phyloP scores from a whole-genome alignment of 129 eudicot species.

The Helianthus tuberosus region DNA sequence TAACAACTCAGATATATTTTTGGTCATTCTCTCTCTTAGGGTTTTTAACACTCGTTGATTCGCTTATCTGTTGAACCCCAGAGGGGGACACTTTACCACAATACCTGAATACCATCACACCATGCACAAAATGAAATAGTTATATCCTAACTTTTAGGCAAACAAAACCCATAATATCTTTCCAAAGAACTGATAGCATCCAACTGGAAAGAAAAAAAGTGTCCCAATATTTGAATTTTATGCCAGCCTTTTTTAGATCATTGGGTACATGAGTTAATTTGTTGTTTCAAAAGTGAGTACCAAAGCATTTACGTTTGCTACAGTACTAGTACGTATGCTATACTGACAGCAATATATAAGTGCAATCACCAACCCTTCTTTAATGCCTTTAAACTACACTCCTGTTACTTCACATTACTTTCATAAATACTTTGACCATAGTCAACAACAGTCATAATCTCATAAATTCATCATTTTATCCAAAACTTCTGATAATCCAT shows the following conservation, averaged over 20 bases:
- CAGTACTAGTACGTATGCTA: slow-evolving; percentile 4
- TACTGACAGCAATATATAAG: slow-evolving; percentile 3
- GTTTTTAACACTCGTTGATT: too few species aligned
- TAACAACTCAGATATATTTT: too few species aligned
- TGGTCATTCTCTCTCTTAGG: too few species aligned
- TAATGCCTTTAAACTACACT: slow-evolving; percentile 12
- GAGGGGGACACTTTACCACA: too few species aligned
- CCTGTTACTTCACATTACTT: not conserved
- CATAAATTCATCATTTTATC: slow-evolving; percentile 7
- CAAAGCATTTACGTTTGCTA: slow-evolving; percentile 10
- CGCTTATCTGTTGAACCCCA: too few species aligned
- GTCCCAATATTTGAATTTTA: not conserved
- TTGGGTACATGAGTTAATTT: slow-evolving; percentile 1
- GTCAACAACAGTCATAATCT: slow-evolving; percentile 6
- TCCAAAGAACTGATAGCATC: not conserved
- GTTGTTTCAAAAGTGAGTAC: slow-evolving; percentile 17
- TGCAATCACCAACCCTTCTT: slow-evolving; percentile 27
- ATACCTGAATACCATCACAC: too few species aligned
- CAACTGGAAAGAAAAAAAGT: not conserved
- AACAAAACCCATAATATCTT: too few species aligned
- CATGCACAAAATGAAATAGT: too few species aligned
- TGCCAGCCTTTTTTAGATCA: not conserved
- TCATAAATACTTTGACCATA: slow-evolving; percentile 21
- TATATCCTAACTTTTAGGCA: too few species aligned
- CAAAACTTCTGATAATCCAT: slow-evolving; percentile 34